These are phyloP conservation scores for Chytriomyces hyalinus DNA, from an alignment of 192 early-diverging fungal genomes.

Conservation along the genomic window DNA sequence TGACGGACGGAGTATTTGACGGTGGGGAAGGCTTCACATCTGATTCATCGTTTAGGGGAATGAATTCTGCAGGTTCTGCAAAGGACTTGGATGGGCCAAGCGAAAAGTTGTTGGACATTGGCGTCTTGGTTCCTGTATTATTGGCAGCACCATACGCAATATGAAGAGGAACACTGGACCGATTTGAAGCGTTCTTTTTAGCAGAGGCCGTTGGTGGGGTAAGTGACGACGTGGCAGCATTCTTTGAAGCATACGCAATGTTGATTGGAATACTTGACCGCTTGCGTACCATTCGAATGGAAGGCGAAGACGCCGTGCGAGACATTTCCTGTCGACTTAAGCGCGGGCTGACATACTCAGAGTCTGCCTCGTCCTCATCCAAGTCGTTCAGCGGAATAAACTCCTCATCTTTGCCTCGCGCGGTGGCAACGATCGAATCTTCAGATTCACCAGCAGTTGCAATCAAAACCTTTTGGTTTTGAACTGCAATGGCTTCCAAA, in stretches of 20 bases:
- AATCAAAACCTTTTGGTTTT: too few relatives aligned
- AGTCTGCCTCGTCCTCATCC: neutral
- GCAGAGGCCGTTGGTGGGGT: neutral
- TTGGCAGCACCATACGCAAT: neutral
- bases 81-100: neutral
- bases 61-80: neutral
- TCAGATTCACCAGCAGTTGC: neutral
- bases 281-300: slow-evolving; percentile 9
- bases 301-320: slow-evolving; percentile 10
- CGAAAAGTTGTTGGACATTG: neutral
- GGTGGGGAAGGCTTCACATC: neutral
- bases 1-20: neutral
- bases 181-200: neutral
- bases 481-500: neutral
- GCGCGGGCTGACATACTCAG: neutral
- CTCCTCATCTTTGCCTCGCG: neutral
- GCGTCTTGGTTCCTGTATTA: neutral
- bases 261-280: slow-evolving; percentile 7
- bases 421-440: too few relatives aligned
- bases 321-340: neutral
- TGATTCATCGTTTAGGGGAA: slow-evolving; percentile 9
- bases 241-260: neutral
- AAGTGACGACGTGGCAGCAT: neutral
- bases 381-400: slow-evolving; percentile 8
- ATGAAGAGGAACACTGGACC: neutral